Evolutionary conservation across 75 land plant genomes (phyloP).

Genomic region (Pinus tabuliformis): DNA sequence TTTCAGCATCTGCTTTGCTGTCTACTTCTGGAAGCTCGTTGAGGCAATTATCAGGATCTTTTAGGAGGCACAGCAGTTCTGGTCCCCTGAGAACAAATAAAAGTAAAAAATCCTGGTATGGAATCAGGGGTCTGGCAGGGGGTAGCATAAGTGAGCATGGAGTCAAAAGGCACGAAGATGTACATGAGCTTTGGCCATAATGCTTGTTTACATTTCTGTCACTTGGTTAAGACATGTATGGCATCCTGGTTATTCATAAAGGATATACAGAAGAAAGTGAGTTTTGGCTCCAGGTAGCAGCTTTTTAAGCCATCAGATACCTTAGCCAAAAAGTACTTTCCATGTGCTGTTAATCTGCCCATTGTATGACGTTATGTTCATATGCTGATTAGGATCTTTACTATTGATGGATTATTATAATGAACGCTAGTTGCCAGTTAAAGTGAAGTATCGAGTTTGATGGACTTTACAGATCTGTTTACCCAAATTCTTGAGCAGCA

Average conservation of each 20-base stretch:
- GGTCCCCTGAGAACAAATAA: conserved; percentile 45
- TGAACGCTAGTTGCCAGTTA: background rate
- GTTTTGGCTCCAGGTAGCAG: background rate
- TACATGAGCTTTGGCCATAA: conserved; percentile 11
- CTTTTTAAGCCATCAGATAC: background rate
- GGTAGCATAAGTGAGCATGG: conserved; percentile 68
- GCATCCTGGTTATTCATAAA: background rate
- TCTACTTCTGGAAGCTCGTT: conserved; percentile 19
- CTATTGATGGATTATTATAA: background rate
- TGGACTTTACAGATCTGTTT: background rate
- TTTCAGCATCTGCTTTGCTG: conserved; percentile 43
- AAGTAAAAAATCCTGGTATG: conserved; percentile 40
- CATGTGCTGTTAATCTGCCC: background rate
- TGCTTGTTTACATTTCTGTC: background rate
- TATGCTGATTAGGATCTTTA: background rate
- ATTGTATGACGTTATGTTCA: background rate
- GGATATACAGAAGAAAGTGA: background rate
- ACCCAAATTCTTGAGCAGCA: conserved; percentile 4
- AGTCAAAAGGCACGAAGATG: conserved; percentile 3
- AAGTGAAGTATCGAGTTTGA: background rate
- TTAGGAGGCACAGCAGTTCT: conserved; percentile 51
- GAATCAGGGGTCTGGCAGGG: conserved; percentile 28
- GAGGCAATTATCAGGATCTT: conserved; percentile 37
- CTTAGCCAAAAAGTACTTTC: background rate
- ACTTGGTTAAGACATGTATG: background rate